A percentile compares a stretch with the other conserved stretches of the same genome.
Evolutionary conservation across 768 basidiomycete species (phyloP).

Genomic region (Kwoniella sp.): DNA sequence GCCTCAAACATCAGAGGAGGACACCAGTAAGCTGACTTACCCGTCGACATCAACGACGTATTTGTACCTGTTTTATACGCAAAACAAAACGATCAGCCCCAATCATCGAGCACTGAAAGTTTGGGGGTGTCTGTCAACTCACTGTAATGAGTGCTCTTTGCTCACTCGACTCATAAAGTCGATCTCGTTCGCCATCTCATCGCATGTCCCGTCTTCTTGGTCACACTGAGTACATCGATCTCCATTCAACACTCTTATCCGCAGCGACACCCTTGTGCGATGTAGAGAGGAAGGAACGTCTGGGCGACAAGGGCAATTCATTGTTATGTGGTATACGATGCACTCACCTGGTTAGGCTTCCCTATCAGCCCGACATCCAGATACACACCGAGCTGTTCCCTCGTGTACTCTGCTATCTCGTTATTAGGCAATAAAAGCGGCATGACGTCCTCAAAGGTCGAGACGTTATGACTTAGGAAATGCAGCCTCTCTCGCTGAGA

Average conservation of each 20-base stretch:
- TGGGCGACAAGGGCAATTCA: too few relatives aligned
- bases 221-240: slow-evolving; percentile 24
- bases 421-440: slow-evolving; percentile 32
- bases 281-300: too few relatives aligned
- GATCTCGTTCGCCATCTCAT: slow-evolving; percentile 44
- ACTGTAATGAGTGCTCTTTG: slow-evolving; percentile 41
- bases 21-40: slow-evolving; percentile 15
- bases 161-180: slow-evolving; percentile 39
- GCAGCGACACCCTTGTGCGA: too few relatives aligned
- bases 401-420: slow-evolving; percentile 19
- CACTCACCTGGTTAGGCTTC: slow-evolving; percentile 45
- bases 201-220: slow-evolving; percentile 42
- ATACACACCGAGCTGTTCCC: slow-evolving; percentile 39
- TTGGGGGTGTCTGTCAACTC: too few relatives aligned
- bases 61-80: slow-evolving; percentile 37
- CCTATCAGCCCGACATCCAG: slow-evolving; percentile 46
- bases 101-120: too few relatives aligned
- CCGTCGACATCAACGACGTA: slow-evolving; percentile 50
- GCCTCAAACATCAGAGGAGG: too few relatives aligned
- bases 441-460: slow-evolving; percentile 1
- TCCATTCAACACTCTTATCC: too few relatives aligned
- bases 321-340: too few relatives aligned
- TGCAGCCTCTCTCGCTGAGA: slow-evolving; percentile 48
- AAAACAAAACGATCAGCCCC: too few relatives aligned
- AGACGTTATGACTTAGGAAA: slow-evolving; percentile 28